Evolutionary conservation across 2,329 filamentous ascomycete genomes (phyloP), one percentile per base, ranked within the genome.

Genomic region (Beauveria australis): DNA sequence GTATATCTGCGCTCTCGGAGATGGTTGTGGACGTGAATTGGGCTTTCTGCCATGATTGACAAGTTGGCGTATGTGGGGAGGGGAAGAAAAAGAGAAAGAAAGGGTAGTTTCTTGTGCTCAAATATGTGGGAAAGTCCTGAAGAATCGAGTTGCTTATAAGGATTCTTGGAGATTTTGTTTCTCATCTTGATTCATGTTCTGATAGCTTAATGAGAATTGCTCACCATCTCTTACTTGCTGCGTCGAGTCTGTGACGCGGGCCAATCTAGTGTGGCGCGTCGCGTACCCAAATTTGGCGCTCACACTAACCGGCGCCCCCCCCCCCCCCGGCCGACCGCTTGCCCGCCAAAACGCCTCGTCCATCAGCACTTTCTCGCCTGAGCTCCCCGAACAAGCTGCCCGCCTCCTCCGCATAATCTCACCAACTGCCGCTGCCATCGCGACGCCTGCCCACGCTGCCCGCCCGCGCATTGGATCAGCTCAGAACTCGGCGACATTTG

Each of bases 261-360:
- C 53, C 56, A 59, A 59, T 44, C 46, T 49, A 7, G 43, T 37
- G 57, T 53, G 57, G 57, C 57, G 57, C 57, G 57, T 53, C 47
- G 46, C 57, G 57, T 57, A 57, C 30, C 12, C 10, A 18, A 24
- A 19, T 22, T 46, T 10, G 18, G 18, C 12, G 12, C 30, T 33
- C 12, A 14, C 30, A 14, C 30, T 33, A n/a, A 19, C n/a, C n/a
- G 2, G n/a, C n/a, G n/a, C 8, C 41, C 41, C 43, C 18, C 41
- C 41, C 19, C 43, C 43, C 30, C 43, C 44, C 55, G 22, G 48
- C 41, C 22, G 37, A 26, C 49, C 43, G 24, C 47, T 47, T 47
- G 28, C 41, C 28, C 47, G 41, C 53, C 53, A 43, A 47, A 56
- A 56, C 53, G 53, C 53, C 53, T 47, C 43, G 26, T 33, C 33